Evolutionary conservation across 176 grass and related monocot genomes (phyloP).

Genomic region (Musa troglodytarum): DNA sequence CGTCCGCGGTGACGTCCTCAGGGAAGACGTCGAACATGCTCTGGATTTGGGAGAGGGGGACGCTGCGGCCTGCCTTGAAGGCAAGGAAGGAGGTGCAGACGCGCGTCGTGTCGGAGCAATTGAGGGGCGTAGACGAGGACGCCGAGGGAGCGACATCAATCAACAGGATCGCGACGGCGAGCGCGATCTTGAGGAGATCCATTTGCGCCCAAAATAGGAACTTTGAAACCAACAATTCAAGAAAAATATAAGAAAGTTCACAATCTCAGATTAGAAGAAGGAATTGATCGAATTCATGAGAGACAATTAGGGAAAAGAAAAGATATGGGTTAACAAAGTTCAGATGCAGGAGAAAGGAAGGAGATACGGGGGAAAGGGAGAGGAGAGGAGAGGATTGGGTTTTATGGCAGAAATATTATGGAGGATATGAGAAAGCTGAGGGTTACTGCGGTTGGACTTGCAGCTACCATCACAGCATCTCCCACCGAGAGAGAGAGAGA

Average conservation of each 20-base stretch:
- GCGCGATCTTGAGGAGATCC: not conserved
- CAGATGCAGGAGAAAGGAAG: not conserved
- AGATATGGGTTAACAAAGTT: not conserved
- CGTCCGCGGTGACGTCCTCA: constrained; percentile 68
- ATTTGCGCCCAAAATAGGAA: not conserved
- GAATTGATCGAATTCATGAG: not conserved
- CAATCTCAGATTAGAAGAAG: not conserved
- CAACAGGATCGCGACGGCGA: constrained; percentile 1
- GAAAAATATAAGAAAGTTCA: not conserved
- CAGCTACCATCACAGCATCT: too few species aligned
- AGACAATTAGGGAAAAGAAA: not conserved
- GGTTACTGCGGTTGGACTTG: too few species aligned
- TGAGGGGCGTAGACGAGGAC: constrained; percentile 44
- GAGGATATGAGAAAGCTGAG: too few species aligned
- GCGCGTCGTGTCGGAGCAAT: constrained; percentile 75
- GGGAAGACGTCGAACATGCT: constrained; percentile 90
- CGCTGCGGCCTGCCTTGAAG: constrained; percentile 29
- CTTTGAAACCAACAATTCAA: not conserved
- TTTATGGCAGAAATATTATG: not conserved
- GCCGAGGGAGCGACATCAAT: not conserved
- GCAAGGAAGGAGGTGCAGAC: constrained; percentile 95
- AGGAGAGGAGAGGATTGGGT: not conserved
- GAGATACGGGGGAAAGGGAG: not conserved
- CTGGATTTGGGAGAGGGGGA: constrained; percentile 36
- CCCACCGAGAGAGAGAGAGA: too few species aligned